phyloP scores from a whole-genome alignment of 768 basidiomycete species.

The Strobilomyces echinocephalus region DNA sequence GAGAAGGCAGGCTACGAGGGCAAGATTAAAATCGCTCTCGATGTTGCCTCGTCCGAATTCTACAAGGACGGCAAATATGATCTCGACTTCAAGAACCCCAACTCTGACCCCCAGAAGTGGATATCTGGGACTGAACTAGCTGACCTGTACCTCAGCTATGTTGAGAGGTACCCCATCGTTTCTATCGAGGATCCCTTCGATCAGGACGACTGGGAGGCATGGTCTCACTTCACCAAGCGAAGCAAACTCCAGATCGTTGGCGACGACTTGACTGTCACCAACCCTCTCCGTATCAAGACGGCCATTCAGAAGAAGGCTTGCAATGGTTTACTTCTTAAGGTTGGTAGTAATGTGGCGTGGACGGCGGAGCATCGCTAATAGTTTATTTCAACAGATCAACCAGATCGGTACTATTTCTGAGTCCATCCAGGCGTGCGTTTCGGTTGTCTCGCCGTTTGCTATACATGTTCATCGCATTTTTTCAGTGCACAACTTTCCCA shows the following conservation, averaged over 20 bases:
- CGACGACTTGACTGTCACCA: conserved; percentile 97
- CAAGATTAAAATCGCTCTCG: conserved; percentile 97
- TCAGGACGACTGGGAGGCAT: conserved; percentile 99
- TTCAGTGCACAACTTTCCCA: conserved; percentile 89
- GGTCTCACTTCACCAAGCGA: conserved; percentile 83
- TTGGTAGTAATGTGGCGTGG: conserved; percentile 12
- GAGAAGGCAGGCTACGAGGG: conserved; percentile 97
- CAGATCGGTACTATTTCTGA: conserved; percentile 99
- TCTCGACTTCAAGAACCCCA: conserved; percentile 98
- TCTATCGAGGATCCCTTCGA: conserved; percentile 99
- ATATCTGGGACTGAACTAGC: conserved; percentile 90
- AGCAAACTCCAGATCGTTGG: conserved; percentile 87
- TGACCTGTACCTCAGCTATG: conserved; percentile 79
- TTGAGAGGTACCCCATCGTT: conserved; percentile 93
- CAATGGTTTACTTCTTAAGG: conserved; percentile 97
- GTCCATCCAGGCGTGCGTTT: conserved; percentile 92
- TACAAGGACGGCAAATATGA: conserved; percentile 99
- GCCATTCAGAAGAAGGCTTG: conserved; percentile 99
- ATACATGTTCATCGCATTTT: conserved; percentile 3
- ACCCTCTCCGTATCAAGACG: conserved; percentile 94
- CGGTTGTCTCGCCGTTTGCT: not conserved
- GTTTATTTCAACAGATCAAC: conserved; percentile 58
- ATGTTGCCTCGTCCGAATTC: conserved; percentile 99
- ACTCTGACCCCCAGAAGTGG: conserved; percentile 97
- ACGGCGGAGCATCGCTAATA: not conserved